Base-by-base conservation (phyloP, 805 yeast genomes). In the Naumovozyma dairenensis region DNA sequence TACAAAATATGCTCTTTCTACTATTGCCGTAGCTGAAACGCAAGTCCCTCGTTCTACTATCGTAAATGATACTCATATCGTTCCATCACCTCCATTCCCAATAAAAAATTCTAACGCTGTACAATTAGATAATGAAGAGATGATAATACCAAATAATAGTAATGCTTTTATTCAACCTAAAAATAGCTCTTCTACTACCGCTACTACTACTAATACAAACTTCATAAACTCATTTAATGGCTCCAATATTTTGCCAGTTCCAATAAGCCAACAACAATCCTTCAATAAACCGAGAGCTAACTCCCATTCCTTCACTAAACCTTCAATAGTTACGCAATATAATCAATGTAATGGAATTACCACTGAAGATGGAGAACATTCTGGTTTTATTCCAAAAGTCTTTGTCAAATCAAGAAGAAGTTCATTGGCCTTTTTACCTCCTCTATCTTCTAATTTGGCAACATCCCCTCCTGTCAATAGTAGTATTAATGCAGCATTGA, bases 311-410 rank as follows among this genome's bases (percentile, higher is more conserved):
- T 35, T 43, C 15, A 17, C 45, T 7, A 42, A 33, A 21, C 40
- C 51, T 28, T 28, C 37, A 9, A 9, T 14, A 2, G n/a, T 22
- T 20, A 9, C 6, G 9, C 21, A 6, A 18, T 24, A 29, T 25
- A 21, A 22, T 17, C 25, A 9, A 20, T 9, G 10, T 21, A 18
- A 13, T 10, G 9, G 14, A 15, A 22, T 24, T 16, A n/a, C 2
- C 3, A 31, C 14, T 12, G 31, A 34, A 9, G 57, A 55, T 16
- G 55, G 42, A 22, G 61, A 58, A 30, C 49, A 51, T 32, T 25
- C 50, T 6, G 61, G 61, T 13, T 55, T 55, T 21, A 45, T 57
- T 16, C 63, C 63, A 28, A 57, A 57, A 35, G 56, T 58, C 13
- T 42, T 56, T 18, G 59, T 58, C 4, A 51, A 51, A 33, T 48